These are phyloP conservation scores for Hypoxylon intermedium DNA, from an alignment of 495 filamentous ascomycete species.

Conservation along the genomic window DNA sequence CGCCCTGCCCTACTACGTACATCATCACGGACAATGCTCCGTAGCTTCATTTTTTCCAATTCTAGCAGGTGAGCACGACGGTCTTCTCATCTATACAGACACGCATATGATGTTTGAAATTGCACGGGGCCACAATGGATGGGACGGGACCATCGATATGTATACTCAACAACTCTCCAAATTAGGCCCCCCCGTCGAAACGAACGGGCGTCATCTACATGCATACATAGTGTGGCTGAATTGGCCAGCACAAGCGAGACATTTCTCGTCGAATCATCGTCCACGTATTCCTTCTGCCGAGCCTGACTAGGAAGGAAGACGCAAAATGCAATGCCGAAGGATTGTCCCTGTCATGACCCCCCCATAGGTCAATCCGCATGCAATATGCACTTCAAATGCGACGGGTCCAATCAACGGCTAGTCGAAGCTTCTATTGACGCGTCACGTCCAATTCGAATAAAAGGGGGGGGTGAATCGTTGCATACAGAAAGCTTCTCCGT, in stretches of 20 bases:
- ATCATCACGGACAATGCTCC: slow-evolving; percentile 23
- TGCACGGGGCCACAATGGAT: slow-evolving; percentile 25
- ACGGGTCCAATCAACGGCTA: slow-evolving; percentile 26
- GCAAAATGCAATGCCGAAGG: slow-evolving; percentile 32
- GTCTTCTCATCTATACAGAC: slow-evolving; percentile 14
- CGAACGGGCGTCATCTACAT: slow-evolving; percentile 23
- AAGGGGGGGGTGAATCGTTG: slow-evolving; percentile 20
- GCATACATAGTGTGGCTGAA: slow-evolving; percentile 29
- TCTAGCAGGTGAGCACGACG: slow-evolving; percentile 31
- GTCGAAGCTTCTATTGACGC: slow-evolving; percentile 34
- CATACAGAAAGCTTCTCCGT: slow-evolving; percentile 22
- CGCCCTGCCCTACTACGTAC: neutral
- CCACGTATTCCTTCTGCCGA: slow-evolving; percentile 32
- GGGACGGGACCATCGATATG: slow-evolving; percentile 25
- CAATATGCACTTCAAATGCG: slow-evolving; percentile 28
- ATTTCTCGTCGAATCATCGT: slow-evolving; percentile 31
- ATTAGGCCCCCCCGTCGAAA: slow-evolving; percentile 20
- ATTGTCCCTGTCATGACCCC: slow-evolving; percentile 23
- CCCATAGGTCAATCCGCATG: slow-evolving; percentile 31
- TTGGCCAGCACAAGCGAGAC: slow-evolving; percentile 20
- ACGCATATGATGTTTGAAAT: slow-evolving; percentile 22
- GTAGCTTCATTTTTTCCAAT: slow-evolving; percentile 29
- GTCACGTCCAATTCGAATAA: slow-evolving; percentile 26
- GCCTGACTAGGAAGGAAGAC: slow-evolving; percentile 36
- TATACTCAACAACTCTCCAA: slow-evolving; percentile 32